Evolutionary conservation across 2,329 filamentous ascomycete genomes (phyloP).

Genomic region (Immersiporthe knoxdaviesiana): DNA sequence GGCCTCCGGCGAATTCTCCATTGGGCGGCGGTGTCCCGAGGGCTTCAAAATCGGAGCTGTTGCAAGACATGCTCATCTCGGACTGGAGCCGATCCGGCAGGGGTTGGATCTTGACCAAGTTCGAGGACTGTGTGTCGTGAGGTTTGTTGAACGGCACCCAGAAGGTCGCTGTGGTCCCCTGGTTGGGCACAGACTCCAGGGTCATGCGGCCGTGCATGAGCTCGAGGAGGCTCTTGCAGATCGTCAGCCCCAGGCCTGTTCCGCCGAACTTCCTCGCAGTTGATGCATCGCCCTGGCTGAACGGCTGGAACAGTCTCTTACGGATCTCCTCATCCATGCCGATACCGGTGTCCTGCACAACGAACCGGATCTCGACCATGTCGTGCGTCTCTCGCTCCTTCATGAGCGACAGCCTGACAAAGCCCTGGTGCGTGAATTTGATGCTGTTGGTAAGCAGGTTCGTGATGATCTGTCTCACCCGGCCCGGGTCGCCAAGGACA

Average conservation of each 20-base stretch:
- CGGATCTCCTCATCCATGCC: constrained; percentile 79
- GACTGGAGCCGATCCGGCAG: constrained; percentile 70
- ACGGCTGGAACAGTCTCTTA: constrained; percentile 75
- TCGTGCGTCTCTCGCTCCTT: constrained; percentile 68
- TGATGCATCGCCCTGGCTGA: constrained; percentile 80
- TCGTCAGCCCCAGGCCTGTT: constrained; percentile 77
- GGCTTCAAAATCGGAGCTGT: constrained; percentile 65
- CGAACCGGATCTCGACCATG: constrained; percentile 69
- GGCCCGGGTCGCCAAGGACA: constrained; percentile 73
- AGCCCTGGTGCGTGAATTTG: constrained; percentile 71
- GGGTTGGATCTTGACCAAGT: constrained; percentile 63
- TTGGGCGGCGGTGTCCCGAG: constrained; percentile 49
- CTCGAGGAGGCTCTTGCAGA: constrained; percentile 79
- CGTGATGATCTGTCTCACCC: constrained; percentile 65
- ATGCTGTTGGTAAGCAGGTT: constrained; percentile 64
- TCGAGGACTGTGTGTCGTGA: constrained; percentile 50
- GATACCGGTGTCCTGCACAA: constrained; percentile 77
- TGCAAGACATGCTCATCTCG: constrained; percentile 66
- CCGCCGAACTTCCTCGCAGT: constrained; percentile 80
- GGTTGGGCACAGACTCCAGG: constrained; percentile 67
- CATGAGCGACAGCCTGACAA: constrained; percentile 67
- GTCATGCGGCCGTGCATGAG: constrained; percentile 78
- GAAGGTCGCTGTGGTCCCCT: constrained; percentile 75
- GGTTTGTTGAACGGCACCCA: constrained; percentile 78
- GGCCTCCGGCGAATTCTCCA: constrained; percentile 29